Percentiles rank a stretch among this genome's conserved stretches.
Evolutionary conservation across 2,329 filamentous ascomycete species (phyloP).

Genomic region (Aspergillus tamarii): DNA sequence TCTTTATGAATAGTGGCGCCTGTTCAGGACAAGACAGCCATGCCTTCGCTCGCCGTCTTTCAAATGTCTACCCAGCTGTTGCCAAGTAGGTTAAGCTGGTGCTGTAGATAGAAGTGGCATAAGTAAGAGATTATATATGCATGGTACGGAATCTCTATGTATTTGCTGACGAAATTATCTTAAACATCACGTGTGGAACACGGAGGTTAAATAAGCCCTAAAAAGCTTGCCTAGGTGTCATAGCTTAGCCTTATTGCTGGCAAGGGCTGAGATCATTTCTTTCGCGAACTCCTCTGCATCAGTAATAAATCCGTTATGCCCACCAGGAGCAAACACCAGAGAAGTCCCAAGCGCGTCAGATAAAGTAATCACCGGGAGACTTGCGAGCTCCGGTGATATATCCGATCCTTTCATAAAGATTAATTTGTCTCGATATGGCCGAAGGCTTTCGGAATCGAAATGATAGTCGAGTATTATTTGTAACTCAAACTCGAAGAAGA

Average conservation of each 20-base stretch:
- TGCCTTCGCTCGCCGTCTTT: neutral
- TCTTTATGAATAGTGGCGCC: neutral
- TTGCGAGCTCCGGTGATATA: neutral
- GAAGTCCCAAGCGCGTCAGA: neutral
- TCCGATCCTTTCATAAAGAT: slow-evolving; percentile 3
- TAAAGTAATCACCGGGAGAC: neutral
- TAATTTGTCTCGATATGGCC: slow-evolving; percentile 1
- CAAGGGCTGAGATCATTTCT: neutral
- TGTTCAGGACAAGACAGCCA: no score
- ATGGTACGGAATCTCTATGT: neutral
- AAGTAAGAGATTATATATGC: neutral
- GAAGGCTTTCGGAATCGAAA: neutral
- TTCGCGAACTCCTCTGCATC: neutral
- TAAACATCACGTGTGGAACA: neutral
- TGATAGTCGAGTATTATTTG: slow-evolving; percentile 1
- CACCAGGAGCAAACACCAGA: neutral
- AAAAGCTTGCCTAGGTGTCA: neutral
- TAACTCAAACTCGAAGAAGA: neutral
- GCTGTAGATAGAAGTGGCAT: neutral
- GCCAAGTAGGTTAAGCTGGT: neutral
- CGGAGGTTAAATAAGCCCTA: neutral
- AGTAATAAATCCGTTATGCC: slow-evolving; percentile 9
- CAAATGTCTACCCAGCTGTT: neutral
- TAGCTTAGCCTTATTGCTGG: neutral
- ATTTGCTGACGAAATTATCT: neutral